Conservation (phyloP, 1,284 basidiomycete genomes). For the Puccinia triticina region DNA sequence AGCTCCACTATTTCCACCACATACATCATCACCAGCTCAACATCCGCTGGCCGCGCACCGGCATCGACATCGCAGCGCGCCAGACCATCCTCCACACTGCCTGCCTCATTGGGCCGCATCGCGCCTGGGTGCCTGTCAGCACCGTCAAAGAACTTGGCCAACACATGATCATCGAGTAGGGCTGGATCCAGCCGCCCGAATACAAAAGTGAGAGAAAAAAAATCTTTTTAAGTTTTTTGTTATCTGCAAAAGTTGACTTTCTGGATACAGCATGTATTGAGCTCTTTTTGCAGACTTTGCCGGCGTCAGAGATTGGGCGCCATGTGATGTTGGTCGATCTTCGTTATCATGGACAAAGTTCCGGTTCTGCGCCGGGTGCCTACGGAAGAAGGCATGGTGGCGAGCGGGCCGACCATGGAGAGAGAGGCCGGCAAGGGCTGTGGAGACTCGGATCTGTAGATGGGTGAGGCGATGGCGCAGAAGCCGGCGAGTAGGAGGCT, state of each 20-base stretch:
- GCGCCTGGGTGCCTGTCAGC: conserved; percentile 20
- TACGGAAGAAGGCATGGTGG: too few relatives aligned
- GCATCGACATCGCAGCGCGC: conserved; percentile 21
- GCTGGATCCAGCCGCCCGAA: conserved; percentile 26
- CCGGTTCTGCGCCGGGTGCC: conserved; percentile 8
- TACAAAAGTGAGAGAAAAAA: conserved; percentile 33
- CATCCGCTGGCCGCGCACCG: conserved; percentile 33
- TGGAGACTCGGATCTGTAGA: not conserved
- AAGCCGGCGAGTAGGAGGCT: conserved; percentile 19
- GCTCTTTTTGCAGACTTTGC: conserved; percentile 21
- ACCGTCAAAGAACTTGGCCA: conserved; percentile 33
- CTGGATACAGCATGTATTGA: conserved; percentile 40
- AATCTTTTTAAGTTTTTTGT: not conserved
- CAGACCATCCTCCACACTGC: conserved; percentile 29
- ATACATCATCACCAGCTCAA: conserved; percentile 25
- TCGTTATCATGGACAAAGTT: not conserved
- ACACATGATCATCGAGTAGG: conserved; percentile 40
- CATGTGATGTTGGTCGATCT: conserved; percentile 36
- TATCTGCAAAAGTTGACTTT: not conserved
- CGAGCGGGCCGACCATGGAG: not conserved
- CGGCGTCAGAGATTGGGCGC: conserved; percentile 20
- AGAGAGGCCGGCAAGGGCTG: too few relatives aligned
- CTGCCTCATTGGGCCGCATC: not conserved
- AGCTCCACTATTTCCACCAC: not conserved
- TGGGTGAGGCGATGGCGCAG: not conserved